These are phyloP conservation scores for Rhynchospora tenuis DNA, from an alignment of 176 grass and related monocot species.

Conservation along the genomic window DNA sequence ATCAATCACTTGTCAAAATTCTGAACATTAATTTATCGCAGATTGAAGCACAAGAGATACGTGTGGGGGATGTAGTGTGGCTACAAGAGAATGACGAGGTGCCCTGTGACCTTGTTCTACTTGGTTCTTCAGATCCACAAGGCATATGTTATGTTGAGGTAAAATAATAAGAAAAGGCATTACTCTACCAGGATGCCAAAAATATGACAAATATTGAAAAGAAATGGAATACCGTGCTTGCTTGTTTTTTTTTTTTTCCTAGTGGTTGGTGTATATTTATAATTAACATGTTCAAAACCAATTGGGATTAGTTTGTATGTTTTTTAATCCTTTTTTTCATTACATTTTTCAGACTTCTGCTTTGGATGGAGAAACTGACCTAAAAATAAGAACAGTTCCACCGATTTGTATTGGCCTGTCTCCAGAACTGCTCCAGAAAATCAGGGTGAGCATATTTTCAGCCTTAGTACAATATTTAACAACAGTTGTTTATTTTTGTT, in stretches of 20 bases:
- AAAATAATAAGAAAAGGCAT: conserved; percentile 10
- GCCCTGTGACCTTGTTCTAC: conserved; percentile 84
- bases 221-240: background rate
- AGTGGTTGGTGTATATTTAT: background rate
- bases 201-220: background rate
- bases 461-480: background rate
- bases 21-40: conserved; percentile 25
- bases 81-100: conserved; percentile 94
- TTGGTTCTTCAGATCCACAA: conserved; percentile 84
- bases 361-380: conserved; percentile 95
- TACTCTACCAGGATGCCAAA: background rate
- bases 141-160: conserved; percentile 98
- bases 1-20: conserved; percentile 18
- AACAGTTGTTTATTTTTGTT: conserved; percentile 11
- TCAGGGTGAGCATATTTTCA: conserved; percentile 50
- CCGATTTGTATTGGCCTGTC: conserved; percentile 54
- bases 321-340: background rate
- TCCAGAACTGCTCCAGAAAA: conserved; percentile 44
- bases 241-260: background rate
- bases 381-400: conserved; percentile 72
- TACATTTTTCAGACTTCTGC: conserved; percentile 59
- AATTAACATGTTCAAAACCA: background rate
- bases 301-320: background rate
- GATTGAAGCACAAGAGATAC: conserved; percentile 83
- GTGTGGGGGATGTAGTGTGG: conserved; percentile 88